A percentile compares a stretch with the other conserved stretches of the same genome.
Conservation (phyloP, 2,329 filamentous ascomycete species). For the Venturia pyrina region DNA sequence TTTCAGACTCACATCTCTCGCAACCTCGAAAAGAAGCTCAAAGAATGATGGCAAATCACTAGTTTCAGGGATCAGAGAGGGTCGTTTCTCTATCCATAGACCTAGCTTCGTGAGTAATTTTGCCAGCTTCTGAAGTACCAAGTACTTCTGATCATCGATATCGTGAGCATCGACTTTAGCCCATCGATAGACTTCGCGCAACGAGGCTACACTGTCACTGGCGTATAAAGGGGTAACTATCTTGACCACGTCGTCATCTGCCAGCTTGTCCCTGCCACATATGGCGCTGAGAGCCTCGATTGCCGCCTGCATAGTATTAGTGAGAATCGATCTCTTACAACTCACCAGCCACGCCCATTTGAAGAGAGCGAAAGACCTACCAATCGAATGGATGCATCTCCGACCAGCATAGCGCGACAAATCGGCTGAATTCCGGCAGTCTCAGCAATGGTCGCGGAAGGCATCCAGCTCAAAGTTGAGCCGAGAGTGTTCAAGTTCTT, state of each 20-base stretch:
- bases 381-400: conserved; percentile 17
- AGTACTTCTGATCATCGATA: conserved; percentile 84
- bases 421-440: conserved; percentile 21
- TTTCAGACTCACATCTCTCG: conserved; percentile 77
- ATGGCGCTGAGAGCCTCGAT: conserved; percentile 77
- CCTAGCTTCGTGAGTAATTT: conserved; percentile 85
- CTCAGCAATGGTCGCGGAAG: conserved; percentile 6
- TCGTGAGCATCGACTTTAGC: conserved; percentile 69
- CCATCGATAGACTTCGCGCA: conserved; percentile 69
- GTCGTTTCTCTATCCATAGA: conserved; percentile 72
- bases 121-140: conserved; percentile 84
- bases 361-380: not conserved
- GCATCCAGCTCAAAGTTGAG: conserved; percentile 73
- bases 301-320: conserved; percentile 32
- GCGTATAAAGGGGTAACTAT: conserved; percentile 74
- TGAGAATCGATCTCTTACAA: not conserved
- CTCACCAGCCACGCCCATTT: not conserved
- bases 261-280: conserved; percentile 64
- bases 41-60: conserved; percentile 67
- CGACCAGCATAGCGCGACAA: conserved; percentile 25
- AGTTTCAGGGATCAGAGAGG: conserved; percentile 52
- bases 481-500: conserved; percentile 70
- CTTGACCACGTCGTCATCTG: conserved; percentile 66
- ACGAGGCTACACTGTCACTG: conserved; percentile 58
- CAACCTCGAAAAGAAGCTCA: conserved; percentile 65